Evolutionary conservation across 2,329 filamentous ascomycete genomes (phyloP), one percentile per base, ranked within the genome.

Genomic region (Sphaerostilbella broomeana): DNA sequence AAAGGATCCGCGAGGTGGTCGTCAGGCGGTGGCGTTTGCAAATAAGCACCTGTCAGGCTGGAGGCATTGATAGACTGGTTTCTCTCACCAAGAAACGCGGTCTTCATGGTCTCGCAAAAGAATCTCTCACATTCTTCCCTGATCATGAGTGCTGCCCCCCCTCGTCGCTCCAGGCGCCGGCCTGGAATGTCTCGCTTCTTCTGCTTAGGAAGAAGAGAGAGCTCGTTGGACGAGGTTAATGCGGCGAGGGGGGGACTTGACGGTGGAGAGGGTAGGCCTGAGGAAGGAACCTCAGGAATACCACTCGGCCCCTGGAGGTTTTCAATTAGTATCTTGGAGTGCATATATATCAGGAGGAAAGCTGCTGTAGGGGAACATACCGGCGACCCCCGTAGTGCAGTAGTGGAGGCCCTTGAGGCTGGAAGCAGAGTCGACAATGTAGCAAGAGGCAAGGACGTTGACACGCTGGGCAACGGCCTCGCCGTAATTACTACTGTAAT

Each of bases 81-180:
- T 84, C 83, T 81, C 87, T 94, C 88, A 94, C 86, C 89, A 76
- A 84, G 85, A 80, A 95, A 95, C 73, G 86, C 84, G 72, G 81
- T 72, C 71, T 79, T 84, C 81, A 95, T 86, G 77, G 81, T 83
- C 83, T 90, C 87, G 72, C 89, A 95, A 79, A 95, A 94, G 83
- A 95, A 90, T 77, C 89, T 95, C 88, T 95, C 89, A 95, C 89
- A 94, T 86, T 95, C 88, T 88, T 84, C 88, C 86, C 84, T 88
- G 77, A 95, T 94, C 73, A 82, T 81, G 70, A 86, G 80, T 84
- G 86, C 81, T 82, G 88, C 88, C 87, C 88, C 88, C 85, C 84
- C 84, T 83, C 75, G 75, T 61, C 76, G 72, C 62, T 67, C 65
- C 60, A 63, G 60, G 58, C 58, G 59, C 50, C 54, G 54, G 55